These are phyloP conservation scores for Pseudogymnoascus sp. DNA, from an alignment of 2,329 filamentous ascomycete species.

Conservation along the genomic window DNA sequence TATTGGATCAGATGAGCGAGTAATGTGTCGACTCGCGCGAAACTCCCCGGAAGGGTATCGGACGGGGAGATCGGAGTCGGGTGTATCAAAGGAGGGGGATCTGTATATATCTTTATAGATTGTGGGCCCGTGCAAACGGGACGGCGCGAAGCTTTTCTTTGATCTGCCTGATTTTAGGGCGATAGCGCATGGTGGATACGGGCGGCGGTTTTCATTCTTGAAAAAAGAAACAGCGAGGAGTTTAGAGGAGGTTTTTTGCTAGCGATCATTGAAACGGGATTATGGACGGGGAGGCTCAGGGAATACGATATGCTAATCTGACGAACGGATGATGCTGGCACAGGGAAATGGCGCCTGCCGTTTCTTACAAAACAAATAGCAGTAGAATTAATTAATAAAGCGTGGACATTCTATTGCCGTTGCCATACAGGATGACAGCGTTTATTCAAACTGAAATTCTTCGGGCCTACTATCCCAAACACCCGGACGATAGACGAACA, in stretches of 20 bases:
- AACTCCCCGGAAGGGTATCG: background rate
- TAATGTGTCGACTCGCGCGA: background rate
- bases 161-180: background rate
- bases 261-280: background rate
- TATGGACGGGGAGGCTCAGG: background rate
- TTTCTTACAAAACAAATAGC: background rate
- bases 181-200: background rate
- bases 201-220: background rate
- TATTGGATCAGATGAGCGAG: background rate
- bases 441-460: background rate
- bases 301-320: background rate
- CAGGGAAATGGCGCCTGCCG: background rate
- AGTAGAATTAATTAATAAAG: background rate
- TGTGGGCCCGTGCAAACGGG: background rate
- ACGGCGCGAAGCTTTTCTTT: background rate
- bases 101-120: conserved; percentile 6
- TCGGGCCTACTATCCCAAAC: background rate
- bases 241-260: background rate
- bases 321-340: background rate
- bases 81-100: background rate
- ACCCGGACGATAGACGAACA: background rate
- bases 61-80: background rate
- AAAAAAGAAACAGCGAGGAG: conserved; percentile 1
- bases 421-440: background rate
- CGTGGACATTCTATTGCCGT: background rate